Base-by-base conservation (phyloP, 2,329 filamentous ascomycete genomes). In the Cordyceps cicadae region DNA sequence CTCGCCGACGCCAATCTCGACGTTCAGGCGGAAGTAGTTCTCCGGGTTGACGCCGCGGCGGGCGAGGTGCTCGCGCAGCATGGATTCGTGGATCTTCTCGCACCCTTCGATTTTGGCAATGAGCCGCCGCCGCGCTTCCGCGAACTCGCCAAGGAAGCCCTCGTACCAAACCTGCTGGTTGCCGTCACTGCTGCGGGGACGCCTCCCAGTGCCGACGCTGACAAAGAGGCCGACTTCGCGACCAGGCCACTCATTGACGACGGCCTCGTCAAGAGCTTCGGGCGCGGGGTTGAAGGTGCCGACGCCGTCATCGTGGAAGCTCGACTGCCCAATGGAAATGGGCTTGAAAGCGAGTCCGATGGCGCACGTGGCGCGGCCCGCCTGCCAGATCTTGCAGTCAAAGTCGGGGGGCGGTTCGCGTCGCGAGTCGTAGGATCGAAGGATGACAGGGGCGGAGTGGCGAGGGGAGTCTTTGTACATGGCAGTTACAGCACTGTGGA, bases 331-430 rank as follows among this genome's bases (percentile, higher is more conserved):
- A 45, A 99, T 90, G 65, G 89, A 88, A 54, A 99, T 92, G 0
- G 93, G 92, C 72, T 99, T 99, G 77, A 99, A 99, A 1, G 94
- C 94, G 49, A 97, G 79, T 0, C 90, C 91, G 1, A 93, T 94
- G 0, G 94, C 90, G 58, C 84, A 90, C 1, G 94, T 99, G n/a
- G 94, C 94, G 63, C 94, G 86, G 12, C 94, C 94, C 5, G 94
- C 94, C 75, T 99, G 88, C 94, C 94, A 99, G 61, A 99, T 94
- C 51, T 88, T 96, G 74, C 92, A 96, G 70, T 96, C 89, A 63
- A 91, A 93, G 72, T 97, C 92, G 2, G 93, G 89, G 0, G 92
- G 84, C 0, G 92, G 89, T 72, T 97, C 94, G 72, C 89, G 91
- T 68, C 93, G 84, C 17, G 94, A 97, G 72, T 97, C 93, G 74